Conservation (phyloP, 2,329 filamentous ascomycete genomes). For the Fusarium incarnatum region DNA sequence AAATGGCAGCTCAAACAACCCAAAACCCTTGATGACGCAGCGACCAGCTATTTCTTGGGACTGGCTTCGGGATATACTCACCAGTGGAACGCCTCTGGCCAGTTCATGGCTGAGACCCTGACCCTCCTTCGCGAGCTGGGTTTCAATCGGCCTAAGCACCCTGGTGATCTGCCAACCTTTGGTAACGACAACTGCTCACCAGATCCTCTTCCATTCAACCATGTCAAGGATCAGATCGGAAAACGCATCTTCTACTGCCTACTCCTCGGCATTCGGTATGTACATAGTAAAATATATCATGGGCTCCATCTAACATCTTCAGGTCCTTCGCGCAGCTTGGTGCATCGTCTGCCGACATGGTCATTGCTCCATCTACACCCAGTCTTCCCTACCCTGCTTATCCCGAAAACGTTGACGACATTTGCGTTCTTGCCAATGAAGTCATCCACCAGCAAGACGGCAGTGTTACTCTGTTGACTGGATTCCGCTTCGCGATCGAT, state of each 20-base stretch:
- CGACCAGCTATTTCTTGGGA: slow-evolving; percentile 81
- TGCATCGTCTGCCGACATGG: slow-evolving; percentile 75
- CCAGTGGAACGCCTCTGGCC: slow-evolving; percentile 73
- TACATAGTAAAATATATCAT: not conserved
- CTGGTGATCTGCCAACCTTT: slow-evolving; percentile 54
- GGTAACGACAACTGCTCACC: slow-evolving; percentile 54
- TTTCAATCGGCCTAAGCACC: slow-evolving; percentile 67
- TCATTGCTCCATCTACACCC: slow-evolving; percentile 80
- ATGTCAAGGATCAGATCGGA: slow-evolving; percentile 78
- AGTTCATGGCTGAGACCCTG: slow-evolving; percentile 79
- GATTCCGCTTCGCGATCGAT: slow-evolving; percentile 83
- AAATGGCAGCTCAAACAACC: slow-evolving; percentile 61
- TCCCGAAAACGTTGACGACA: slow-evolving; percentile 85
- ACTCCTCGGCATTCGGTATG: slow-evolving; percentile 76
- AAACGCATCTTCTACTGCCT: slow-evolving; percentile 88
- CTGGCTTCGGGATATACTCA: slow-evolving; percentile 75
- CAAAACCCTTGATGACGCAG: slow-evolving; percentile 66
- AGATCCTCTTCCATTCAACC: slow-evolving; percentile 67
- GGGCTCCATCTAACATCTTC: slow-evolving; percentile 26
- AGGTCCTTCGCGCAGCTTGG: slow-evolving; percentile 84
- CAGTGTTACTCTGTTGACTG: slow-evolving; percentile 76
- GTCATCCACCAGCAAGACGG: slow-evolving; percentile 77
- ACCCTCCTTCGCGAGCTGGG: slow-evolving; percentile 76
- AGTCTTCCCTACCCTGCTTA: slow-evolving; percentile 82
- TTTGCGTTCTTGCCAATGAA: slow-evolving; percentile 78